Percentiles rank a stretch among this genome's conserved stretches.
phyloP scores from a whole-genome alignment of 306 rosid genomes.

The Cicer yamashitae region DNA sequence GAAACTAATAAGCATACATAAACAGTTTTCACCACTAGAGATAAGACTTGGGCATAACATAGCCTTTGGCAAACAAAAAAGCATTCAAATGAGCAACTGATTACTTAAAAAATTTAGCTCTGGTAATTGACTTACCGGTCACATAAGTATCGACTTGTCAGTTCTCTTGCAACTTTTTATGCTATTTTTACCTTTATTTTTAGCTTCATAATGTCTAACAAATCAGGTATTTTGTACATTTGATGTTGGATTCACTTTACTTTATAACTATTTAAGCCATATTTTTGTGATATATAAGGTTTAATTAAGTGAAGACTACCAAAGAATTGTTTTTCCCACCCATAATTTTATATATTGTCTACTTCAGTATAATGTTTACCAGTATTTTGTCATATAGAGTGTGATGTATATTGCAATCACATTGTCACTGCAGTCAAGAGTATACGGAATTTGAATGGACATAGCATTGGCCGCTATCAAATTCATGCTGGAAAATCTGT shows the following conservation, averaged over 20 bases:
- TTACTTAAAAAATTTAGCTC: neutral
- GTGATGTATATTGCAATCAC: conserved; percentile 34
- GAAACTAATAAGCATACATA: too few species aligned
- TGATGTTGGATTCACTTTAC: conserved; percentile 5
- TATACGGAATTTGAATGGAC: conserved; percentile 95
- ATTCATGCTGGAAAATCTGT: conserved; percentile 96
- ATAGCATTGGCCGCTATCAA: conserved; percentile 96
- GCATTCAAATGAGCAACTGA: neutral
- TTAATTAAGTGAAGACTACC: neutral
- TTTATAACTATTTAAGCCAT: conserved; percentile 2
- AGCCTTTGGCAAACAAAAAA: neutral
- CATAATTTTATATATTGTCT: conserved; percentile 18
- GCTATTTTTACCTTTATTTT: too few species aligned
- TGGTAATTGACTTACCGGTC: neutral
- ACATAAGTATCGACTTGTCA: neutral
- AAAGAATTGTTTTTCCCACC: neutral
- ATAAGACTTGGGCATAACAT: neutral
- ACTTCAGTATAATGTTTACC: neutral
- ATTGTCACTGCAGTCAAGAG: conserved; percentile 77
- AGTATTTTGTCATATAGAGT: neutral
- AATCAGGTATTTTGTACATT: neutral
- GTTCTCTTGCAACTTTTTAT: neutral
- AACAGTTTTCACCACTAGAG: neutral
- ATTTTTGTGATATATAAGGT: neutral
- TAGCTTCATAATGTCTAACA: neutral